Evolutionary conservation across 768 basidiomycete genomes (phyloP).

Genomic region (Grammothele lineata): DNA sequence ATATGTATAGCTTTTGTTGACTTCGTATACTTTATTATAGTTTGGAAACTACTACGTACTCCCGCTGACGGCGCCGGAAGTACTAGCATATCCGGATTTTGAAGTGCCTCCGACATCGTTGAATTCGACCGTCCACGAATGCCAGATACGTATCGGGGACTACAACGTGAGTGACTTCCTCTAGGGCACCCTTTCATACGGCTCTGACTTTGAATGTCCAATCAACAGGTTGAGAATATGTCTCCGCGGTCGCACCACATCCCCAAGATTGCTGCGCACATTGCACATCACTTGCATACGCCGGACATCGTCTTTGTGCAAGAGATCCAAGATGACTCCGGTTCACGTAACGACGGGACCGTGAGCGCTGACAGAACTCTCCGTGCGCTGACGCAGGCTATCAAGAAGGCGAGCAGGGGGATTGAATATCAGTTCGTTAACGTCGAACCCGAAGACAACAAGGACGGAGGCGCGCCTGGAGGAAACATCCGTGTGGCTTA

Average conservation of each 20-base stretch:
- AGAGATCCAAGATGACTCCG: constrained; percentile 60
- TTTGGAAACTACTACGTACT: constrained; percentile 53
- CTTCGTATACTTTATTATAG: background rate
- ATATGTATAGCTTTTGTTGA: background rate
- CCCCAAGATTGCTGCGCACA: constrained; percentile 47
- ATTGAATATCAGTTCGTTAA: constrained; percentile 46
- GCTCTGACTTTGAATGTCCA: background rate
- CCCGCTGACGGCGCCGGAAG: constrained; percentile 49
- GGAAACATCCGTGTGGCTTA: constrained; percentile 62
- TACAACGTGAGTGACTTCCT: constrained; percentile 43
- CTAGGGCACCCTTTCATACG: background rate
- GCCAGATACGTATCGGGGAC: constrained; percentile 50
- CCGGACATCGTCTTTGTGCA: constrained; percentile 63
- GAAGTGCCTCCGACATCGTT: constrained; percentile 38
- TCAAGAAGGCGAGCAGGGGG: constrained; percentile 32
- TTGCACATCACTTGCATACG: constrained; percentile 41
- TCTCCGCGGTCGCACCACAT: constrained; percentile 45
- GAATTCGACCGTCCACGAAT: constrained; percentile 30
- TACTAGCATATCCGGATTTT: constrained; percentile 36
- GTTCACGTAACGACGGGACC: constrained; percentile 47
- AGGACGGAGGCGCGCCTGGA: constrained; percentile 59
- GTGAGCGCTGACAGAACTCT: constrained; percentile 53
- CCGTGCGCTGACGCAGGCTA: constrained; percentile 43
- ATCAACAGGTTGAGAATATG: constrained; percentile 50
- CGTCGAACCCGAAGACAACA: constrained; percentile 46